Base-by-base conservation (phyloP, 1,284 basidiomycete species). In the Trichosporon asahii region DNA sequence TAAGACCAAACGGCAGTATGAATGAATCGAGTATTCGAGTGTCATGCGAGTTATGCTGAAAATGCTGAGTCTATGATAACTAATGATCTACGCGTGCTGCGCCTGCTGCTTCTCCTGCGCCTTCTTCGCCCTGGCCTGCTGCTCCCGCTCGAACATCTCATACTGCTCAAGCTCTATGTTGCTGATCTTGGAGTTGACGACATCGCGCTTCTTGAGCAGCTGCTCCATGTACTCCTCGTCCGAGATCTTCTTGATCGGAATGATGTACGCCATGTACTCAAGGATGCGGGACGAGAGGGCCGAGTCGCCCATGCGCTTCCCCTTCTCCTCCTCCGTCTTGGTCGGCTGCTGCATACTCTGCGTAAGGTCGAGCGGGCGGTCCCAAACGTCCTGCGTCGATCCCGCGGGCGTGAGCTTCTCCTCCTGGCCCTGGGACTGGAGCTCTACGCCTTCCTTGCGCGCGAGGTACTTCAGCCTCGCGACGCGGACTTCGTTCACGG, bases 161-260 rank as follows among this genome's bases (percentile, higher is more conserved):
- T 71, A 68, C 72, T 82, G 79, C 70, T 82, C 80, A 29, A 53
- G 74, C 35, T 78, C 76, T 64, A 82, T 82, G 72, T 78, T 75
- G 23, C 44, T 63, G 66, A 82, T 71, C n/a, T 76, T 67, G 70
- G 72, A 68, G 23, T 76, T 71, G 29, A 83, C 71, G 11, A 78
- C 76, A 9, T n/a, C 61, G 55, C 73, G 71, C 71, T 80, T 77
- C 66, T 76, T 75, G 57, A 76, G 68, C 44, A 83, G 70, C 21
- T 73, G 74, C 1, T 68, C 69, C 9, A 82, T 69, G 71, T 81
- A 81, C 66, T 82, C 82, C 9, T 82, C 76, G 68, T 81, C 75
- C 11, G 71, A 73, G 25, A 83, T 67, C 70, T 80, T 77, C 12
- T 76, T 70, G 11, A 84, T 76, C 2, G 82, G 82, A 9, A 79